Percentiles rank a stretch among this genome's conserved stretches.
Evolutionary conservation across 2,329 filamentous ascomycete species (phyloP).

Genomic region (Epichloe coenophiala): DNA sequence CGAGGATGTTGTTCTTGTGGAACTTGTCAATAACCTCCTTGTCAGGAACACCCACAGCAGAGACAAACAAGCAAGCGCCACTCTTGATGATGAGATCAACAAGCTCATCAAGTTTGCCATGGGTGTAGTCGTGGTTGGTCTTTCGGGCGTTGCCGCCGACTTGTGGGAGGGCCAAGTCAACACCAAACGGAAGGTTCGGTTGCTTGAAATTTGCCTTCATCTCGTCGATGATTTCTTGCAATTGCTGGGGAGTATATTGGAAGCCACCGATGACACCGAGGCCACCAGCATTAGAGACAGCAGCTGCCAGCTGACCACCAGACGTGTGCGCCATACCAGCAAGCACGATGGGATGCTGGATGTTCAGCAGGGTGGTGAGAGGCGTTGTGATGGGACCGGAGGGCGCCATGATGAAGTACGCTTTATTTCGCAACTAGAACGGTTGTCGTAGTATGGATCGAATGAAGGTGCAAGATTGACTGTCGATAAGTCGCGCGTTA

Average conservation of each 20-base stretch:
- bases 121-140: conserved; percentile 93
- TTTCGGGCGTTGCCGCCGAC: conserved; percentile 70
- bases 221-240: conserved; percentile 70
- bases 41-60: conserved; percentile 78
- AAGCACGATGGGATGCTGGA: conserved; percentile 79
- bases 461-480: too few species aligned
- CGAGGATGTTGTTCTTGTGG: conserved; percentile 64
- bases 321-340: conserved; percentile 89
- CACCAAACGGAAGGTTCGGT: conserved; percentile 68
- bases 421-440: not conserved
- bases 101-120: conserved; percentile 75
- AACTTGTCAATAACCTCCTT: conserved; percentile 57
- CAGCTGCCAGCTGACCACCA: conserved; percentile 64
- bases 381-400: conserved; percentile 56
- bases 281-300: conserved; percentile 79
- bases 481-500: too few species aligned
- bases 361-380: conserved; percentile 64
- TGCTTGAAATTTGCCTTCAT: conserved; percentile 61
- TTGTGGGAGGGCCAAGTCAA: conserved; percentile 85
- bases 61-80: conserved; percentile 75
- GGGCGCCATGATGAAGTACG: conserved; percentile 21
- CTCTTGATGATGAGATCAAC: conserved; percentile 76
- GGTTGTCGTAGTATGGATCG: too few species aligned
- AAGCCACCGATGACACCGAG: conserved; percentile 62
- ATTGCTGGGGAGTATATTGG: conserved; percentile 60